Percentiles rank a stretch among this genome's conserved stretches.
phyloP scores from a whole-genome alignment of 2,329 filamentous ascomycete species.

The Aureobasidium sp. region DNA sequence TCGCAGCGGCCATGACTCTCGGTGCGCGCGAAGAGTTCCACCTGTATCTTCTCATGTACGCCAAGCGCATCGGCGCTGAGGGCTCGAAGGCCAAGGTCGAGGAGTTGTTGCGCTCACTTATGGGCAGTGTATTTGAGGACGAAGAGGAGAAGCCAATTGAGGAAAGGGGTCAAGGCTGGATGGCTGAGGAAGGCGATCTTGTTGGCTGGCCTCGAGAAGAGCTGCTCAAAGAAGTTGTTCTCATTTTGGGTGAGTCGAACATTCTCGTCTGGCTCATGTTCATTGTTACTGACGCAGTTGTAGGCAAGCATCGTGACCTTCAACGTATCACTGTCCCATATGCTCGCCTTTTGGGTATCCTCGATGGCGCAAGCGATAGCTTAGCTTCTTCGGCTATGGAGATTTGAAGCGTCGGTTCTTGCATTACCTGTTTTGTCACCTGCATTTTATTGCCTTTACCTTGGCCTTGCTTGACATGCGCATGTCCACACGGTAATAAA shows the following conservation, averaged over 20 bases:
- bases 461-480: not conserved
- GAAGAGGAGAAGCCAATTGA: slow-evolving; percentile 43
- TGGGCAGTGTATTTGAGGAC: slow-evolving; percentile 63
- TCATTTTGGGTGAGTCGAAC: slow-evolving; percentile 72
- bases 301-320: slow-evolving; percentile 90
- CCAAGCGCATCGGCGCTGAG: slow-evolving; percentile 88
- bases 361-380: slow-evolving; percentile 24
- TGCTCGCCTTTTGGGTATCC: slow-evolving; percentile 67
- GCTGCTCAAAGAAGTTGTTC: slow-evolving; percentile 79
- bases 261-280: not conserved
- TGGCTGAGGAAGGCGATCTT: slow-evolving; percentile 60
- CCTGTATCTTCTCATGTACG: slow-evolving; percentile 95
- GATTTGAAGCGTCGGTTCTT: not conserved
- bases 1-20: slow-evolving; percentile 79
- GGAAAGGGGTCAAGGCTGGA: slow-evolving; percentile 49
- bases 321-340: slow-evolving; percentile 95
- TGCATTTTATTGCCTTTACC: not conserved
- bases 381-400: slow-evolving; percentile 9
- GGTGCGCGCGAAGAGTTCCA: slow-evolving; percentile 88
- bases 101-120: slow-evolving; percentile 74
- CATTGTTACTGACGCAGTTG: not conserved
- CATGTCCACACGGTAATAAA: not conserved
- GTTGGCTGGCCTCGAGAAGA: slow-evolving; percentile 90
- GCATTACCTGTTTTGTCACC: not conserved
- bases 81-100: slow-evolving; percentile 83